Evolutionary conservation across 768 basidiomycete species (phyloP).

Genomic region (Botryobasidium botryosum): DNA sequence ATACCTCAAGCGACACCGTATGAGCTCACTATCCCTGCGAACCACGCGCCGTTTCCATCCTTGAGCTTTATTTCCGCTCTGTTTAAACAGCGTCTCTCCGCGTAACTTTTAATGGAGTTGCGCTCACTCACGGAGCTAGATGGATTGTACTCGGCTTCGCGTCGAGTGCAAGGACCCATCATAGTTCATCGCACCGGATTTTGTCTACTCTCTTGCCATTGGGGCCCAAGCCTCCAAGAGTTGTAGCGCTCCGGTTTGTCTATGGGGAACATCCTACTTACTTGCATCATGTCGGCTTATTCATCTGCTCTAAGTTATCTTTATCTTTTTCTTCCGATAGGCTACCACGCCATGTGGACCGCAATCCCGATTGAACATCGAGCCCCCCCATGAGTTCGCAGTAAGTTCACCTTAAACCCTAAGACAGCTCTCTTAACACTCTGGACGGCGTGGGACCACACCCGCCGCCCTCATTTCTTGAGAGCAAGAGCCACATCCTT

Average conservation of each 20-base stretch:
- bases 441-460: slow-evolving; percentile 64
- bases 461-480: slow-evolving; percentile 94
- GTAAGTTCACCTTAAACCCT: too few species aligned
- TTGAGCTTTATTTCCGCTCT: too few species aligned
- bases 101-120: too few species aligned
- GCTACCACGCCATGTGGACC: too few species aligned
- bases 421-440: slow-evolving; percentile 75
- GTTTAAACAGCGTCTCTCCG: too few species aligned
- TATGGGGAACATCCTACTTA: not conserved
- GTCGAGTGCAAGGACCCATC: not conserved
- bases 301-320: slow-evolving; percentile 4
- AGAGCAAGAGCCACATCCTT: too few species aligned
- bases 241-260: not conserved
- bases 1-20: too few species aligned
- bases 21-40: too few species aligned
- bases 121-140: too few species aligned
- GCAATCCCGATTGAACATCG: too few species aligned
- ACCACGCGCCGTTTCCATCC: too few species aligned
- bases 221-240: not conserved
- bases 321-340: slow-evolving; percentile 3
- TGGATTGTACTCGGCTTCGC: not conserved
- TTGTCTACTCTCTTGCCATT: not conserved
- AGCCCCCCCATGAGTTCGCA: too few species aligned
- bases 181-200: not conserved
- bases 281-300: not conserved